These are phyloP conservation scores for Phylloporus arenicola DNA, from an alignment of 768 basidiomycete species.

Conservation along the genomic window DNA sequence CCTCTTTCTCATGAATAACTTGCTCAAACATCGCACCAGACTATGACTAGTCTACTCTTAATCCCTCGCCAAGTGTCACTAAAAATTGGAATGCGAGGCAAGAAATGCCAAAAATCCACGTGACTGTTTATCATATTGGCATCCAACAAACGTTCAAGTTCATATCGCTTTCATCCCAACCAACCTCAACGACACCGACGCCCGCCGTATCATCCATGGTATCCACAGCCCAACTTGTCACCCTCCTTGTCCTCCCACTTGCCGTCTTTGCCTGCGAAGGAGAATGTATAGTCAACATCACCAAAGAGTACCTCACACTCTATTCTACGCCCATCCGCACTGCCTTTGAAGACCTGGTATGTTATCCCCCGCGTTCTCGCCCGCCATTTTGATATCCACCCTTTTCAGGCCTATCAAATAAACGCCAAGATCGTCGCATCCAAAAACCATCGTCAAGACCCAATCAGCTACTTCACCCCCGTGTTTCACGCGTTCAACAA, in stretches of 20 bases:
- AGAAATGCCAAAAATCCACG: slow-evolving; percentile 15
- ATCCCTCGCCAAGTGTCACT: background rate
- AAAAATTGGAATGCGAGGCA: background rate
- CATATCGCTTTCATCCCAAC: slow-evolving; percentile 1
- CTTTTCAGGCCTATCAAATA: slow-evolving; percentile 34
- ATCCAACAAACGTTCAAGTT: background rate
- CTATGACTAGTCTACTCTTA: slow-evolving; percentile 20
- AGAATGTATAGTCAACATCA: slow-evolving; percentile 59
- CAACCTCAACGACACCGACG: slow-evolving; percentile 1
- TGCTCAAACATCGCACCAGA: slow-evolving; percentile 9
- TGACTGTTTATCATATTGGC: slow-evolving; percentile 9
- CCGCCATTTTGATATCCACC: background rate
- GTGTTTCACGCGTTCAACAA: slow-evolving; percentile 43
- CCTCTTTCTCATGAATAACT: background rate
- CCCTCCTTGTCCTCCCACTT: slow-evolving; percentile 30
- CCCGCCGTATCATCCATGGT: slow-evolving; percentile 18
- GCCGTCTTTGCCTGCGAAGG: slow-evolving; percentile 60
- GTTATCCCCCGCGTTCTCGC: slow-evolving; percentile 8
- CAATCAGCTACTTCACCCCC: slow-evolving; percentile 40
- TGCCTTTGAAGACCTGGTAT: slow-evolving; percentile 41
- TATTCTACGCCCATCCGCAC: slow-evolving; percentile 40
- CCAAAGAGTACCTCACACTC: slow-evolving; percentile 48
- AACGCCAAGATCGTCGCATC: slow-evolving; percentile 30
- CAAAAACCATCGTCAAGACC: slow-evolving; percentile 16
- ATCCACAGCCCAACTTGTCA: slow-evolving; percentile 14